A percentile compares a stretch with the other conserved stretches of the same genome.
phyloP scores from a whole-genome alignment of 2,329 filamentous ascomycete genomes.

The Sporothrix protearum region DNA sequence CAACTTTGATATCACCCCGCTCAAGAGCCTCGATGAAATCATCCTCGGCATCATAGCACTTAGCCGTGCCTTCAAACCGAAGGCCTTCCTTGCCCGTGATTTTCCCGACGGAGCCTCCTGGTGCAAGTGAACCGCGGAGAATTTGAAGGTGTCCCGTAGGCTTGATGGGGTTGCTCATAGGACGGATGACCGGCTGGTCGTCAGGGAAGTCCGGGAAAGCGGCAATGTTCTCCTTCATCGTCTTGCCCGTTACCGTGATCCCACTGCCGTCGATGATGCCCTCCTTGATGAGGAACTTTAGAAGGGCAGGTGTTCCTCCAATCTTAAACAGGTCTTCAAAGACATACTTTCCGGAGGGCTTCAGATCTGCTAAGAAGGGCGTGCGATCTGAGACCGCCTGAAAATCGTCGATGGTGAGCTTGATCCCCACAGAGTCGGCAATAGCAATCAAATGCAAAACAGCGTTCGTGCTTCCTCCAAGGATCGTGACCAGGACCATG shows the following conservation, averaged over 20 bases:
- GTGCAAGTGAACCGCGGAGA: constrained; percentile 77
- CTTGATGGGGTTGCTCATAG: constrained; percentile 81
- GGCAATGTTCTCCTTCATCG: constrained; percentile 78
- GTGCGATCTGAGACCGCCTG: constrained; percentile 74
- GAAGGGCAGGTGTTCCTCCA: constrained; percentile 79
- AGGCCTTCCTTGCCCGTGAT: constrained; percentile 95
- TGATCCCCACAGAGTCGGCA: constrained; percentile 74
- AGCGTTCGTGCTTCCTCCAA: constrained; percentile 80
- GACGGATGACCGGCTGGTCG: constrained; percentile 78
- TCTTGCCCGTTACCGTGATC: constrained; percentile 84
- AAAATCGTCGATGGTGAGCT: constrained; percentile 83
- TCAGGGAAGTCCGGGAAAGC: constrained; percentile 69
- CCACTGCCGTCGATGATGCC: constrained; percentile 76
- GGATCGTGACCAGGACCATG: constrained; percentile 78
- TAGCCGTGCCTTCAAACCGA: constrained; percentile 73
- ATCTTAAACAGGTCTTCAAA: constrained; percentile 83
- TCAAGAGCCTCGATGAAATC: constrained; percentile 75
- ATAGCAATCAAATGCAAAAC: constrained; percentile 83
- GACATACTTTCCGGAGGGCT: constrained; percentile 82
- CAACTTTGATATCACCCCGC: constrained; percentile 72
- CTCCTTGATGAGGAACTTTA: constrained; percentile 82
- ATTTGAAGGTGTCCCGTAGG: constrained; percentile 84
- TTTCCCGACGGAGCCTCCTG: constrained; percentile 83
- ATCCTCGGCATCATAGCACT: constrained; percentile 79
- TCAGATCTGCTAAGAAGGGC: constrained; percentile 77